These are phyloP conservation scores for Ogataea pignaliae DNA, from an alignment of 805 yeast genomes.

Conservation along the genomic window DNA sequence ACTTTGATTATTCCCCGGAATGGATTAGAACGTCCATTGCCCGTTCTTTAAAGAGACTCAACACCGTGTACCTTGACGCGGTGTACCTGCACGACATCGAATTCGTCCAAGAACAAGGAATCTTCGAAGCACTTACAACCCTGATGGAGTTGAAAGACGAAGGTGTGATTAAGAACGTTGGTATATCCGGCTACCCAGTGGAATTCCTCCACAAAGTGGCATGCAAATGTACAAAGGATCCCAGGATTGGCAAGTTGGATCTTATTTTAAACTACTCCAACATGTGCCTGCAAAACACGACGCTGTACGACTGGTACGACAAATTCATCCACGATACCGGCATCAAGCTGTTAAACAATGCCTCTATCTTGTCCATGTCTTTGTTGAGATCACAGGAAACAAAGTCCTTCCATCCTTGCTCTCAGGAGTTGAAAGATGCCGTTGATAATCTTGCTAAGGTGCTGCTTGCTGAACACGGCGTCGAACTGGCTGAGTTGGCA, in stretches of 20 bases:
- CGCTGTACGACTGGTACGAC: conserved; percentile 41
- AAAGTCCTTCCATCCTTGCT: conserved; percentile 78
- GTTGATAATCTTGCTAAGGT: conserved; percentile 41
- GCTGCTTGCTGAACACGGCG: conserved; percentile 34
- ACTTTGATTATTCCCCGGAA: conserved; percentile 68
- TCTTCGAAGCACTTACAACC: conserved; percentile 59
- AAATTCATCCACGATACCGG: conserved; percentile 50
- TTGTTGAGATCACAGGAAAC: conserved; percentile 65
- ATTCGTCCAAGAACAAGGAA: conserved; percentile 54
- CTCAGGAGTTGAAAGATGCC: conserved; percentile 48
- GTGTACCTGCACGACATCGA: conserved; percentile 90
- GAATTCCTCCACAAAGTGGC: conserved; percentile 58
- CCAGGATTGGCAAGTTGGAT: conserved; percentile 62
- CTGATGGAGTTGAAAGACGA: conserved; percentile 55
- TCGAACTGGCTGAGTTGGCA: conserved; percentile 79
- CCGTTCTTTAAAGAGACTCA: conserved; percentile 63
- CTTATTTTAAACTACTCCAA: conserved; percentile 75
- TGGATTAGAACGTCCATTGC: conserved; percentile 57
- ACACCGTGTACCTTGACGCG: conserved; percentile 68
- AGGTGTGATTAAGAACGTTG: conserved; percentile 62
- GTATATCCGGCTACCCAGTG: conserved; percentile 86
- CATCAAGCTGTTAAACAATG: conserved; percentile 62
- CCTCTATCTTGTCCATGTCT: conserved; percentile 87
- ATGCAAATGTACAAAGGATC: conserved; percentile 25
- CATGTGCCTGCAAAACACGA: conserved; percentile 74